These are phyloP conservation scores for Chernovozyma sophiae-reginae DNA, from an alignment of 1,139 yeast species.

Conservation along the genomic window DNA sequence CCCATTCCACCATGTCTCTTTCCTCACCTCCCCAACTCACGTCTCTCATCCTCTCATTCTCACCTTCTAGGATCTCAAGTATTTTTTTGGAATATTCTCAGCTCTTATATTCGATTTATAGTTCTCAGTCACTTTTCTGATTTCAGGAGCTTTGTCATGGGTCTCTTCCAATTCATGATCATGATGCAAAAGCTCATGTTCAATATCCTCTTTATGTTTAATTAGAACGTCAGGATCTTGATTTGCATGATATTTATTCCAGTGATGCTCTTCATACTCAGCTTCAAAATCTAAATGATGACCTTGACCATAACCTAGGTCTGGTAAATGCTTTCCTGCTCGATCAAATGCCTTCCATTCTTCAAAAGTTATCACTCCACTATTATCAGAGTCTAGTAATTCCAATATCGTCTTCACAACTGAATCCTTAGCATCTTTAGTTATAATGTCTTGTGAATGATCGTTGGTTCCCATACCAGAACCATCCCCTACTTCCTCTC, in stretches of 20 bases:
- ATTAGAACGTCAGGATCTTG: slow-evolving; percentile 76
- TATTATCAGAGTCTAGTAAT: slow-evolving; percentile 63
- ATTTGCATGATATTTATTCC: slow-evolving; percentile 81
- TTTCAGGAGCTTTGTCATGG: slow-evolving; percentile 53
- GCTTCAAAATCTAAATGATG: slow-evolving; percentile 93
- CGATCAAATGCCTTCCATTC: slow-evolving; percentile 69
- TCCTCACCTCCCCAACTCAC: no score
- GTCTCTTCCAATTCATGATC: slow-evolving; percentile 72
- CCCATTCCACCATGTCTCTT: no score
- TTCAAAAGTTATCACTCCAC: slow-evolving; percentile 58
- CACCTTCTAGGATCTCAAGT: slow-evolving; percentile 14
- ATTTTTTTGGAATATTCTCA: slow-evolving; percentile 36
- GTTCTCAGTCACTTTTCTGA: slow-evolving; percentile 28
- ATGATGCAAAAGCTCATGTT: slow-evolving; percentile 85
- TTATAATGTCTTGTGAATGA: slow-evolving; percentile 48
- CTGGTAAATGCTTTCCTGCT: slow-evolving; percentile 76
- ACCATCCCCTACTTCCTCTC: slow-evolving; percentile 80
- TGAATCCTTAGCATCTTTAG: slow-evolving; percentile 51
- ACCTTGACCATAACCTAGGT: slow-evolving; percentile 93
- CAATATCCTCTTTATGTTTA: slow-evolving; percentile 85
- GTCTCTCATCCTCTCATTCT: no score
- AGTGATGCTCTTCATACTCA: slow-evolving; percentile 92
- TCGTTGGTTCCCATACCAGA: slow-evolving; percentile 84
- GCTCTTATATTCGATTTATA: slow-evolving; percentile 32
- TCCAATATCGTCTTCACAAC: slow-evolving; percentile 54